phyloP scores from a whole-genome alignment of 1,284 basidiomycete genomes.

The Ganoderma lingzhi region DNA sequence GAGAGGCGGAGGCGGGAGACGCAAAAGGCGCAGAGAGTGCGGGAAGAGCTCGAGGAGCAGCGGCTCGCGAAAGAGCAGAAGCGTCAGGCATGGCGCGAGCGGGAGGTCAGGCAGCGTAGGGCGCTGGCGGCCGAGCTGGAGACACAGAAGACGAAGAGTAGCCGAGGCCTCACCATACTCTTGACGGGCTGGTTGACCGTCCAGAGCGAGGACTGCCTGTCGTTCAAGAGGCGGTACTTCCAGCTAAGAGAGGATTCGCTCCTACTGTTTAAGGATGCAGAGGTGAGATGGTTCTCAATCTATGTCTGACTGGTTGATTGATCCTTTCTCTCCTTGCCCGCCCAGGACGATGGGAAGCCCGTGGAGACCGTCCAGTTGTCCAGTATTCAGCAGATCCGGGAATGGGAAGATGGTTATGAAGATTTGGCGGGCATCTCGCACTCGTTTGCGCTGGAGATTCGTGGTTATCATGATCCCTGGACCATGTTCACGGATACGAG shows the following conservation, averaged over 20 bases:
- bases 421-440: conserved; percentile 74
- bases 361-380: conserved; percentile 60
- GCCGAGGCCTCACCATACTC: conserved; percentile 40
- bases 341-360: conserved; percentile 43
- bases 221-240: conserved; percentile 75
- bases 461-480: conserved; percentile 56
- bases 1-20: conserved; percentile 63
- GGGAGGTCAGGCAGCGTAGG: conserved; percentile 52
- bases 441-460: conserved; percentile 74
- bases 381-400: conserved; percentile 57
- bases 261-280: conserved; percentile 61
- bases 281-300: conserved; percentile 48
- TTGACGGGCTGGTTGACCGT: conserved; percentile 73
- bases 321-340: conserved; percentile 18
- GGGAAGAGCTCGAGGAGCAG: conserved; percentile 56
- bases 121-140: conserved; percentile 44
- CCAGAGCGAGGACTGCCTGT: conserved; percentile 60
- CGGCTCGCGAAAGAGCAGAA: conserved; percentile 50
- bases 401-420: conserved; percentile 79
- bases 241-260: conserved; percentile 60
- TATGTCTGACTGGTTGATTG: neutral
- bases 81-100: conserved; percentile 52
- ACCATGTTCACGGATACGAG: conserved; percentile 71
- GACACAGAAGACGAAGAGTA: conserved; percentile 30
- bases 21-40: conserved; percentile 62